A percentile compares a stretch with the other conserved stretches of the same genome.
Conservation (phyloP, 1,284 basidiomycete genomes). For the Thecaphora frezii region DNA sequence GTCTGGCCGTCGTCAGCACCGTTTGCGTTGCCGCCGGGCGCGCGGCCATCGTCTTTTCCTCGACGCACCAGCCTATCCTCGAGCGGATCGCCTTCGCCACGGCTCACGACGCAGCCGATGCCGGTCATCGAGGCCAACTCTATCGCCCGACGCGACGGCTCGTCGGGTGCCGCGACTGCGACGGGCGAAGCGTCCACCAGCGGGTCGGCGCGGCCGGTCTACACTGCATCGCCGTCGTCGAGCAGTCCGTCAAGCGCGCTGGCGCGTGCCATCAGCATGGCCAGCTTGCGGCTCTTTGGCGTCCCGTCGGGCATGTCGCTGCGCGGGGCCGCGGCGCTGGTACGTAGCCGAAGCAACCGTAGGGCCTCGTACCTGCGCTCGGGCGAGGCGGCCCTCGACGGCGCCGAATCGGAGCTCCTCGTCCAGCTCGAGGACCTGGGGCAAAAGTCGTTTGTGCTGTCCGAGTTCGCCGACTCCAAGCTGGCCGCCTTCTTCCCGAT, state of each 20-base stretch:
- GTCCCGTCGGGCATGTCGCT: conserved; percentile 61
- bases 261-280: conserved; percentile 81
- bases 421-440: conserved; percentile 79
- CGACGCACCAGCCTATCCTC: conserved; percentile 37
- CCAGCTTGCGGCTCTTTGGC: conserved; percentile 87
- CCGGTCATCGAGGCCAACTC: background rate
- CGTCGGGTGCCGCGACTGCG: too few relatives aligned
- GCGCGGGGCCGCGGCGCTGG: conserved; percentile 42
- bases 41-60: conserved; percentile 29
- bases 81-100: conserved; percentile 31
- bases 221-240: conserved; percentile 14
- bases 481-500: conserved; percentile 72
- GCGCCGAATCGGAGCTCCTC: conserved; percentile 73
- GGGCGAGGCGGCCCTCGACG: conserved; percentile 22
- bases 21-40: conserved; percentile 42
- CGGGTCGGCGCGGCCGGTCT: background rate
- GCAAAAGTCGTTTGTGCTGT: conserved; percentile 90
- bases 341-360: conserved; percentile 52
- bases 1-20: conserved; percentile 20
- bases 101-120: conserved; percentile 19
- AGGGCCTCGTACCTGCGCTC: conserved; percentile 25
- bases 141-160: background rate
- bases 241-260: conserved; percentile 50
- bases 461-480: conserved; percentile 90
- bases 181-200: too few relatives aligned